Evolutionary conservation across 495 filamentous ascomycete species (phyloP).

Genomic region (Podospora bellae-mahoneyi): DNA sequence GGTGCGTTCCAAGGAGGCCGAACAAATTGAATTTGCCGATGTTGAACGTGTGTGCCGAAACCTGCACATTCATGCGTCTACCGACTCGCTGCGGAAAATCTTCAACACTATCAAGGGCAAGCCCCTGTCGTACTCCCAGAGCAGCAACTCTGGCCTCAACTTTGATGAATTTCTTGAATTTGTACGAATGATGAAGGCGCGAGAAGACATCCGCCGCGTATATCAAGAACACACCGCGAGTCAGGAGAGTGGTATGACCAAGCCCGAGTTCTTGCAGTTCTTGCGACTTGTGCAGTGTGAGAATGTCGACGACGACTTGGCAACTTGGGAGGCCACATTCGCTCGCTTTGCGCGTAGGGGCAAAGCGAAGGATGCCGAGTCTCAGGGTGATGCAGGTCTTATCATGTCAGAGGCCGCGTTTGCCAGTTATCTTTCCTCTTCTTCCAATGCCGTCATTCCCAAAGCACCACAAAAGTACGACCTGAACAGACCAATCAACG

Average conservation of each 20-base stretch:
- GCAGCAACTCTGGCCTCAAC: conserved; percentile 58
- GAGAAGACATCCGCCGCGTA: conserved; percentile 72
- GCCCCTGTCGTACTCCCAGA: conserved; percentile 20
- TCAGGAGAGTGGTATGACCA: conserved; percentile 58
- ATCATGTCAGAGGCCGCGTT: conserved; percentile 74
- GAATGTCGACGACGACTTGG: conserved; percentile 61
- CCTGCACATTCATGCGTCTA: conserved; percentile 83
- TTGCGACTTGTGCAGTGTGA: conserved; percentile 70
- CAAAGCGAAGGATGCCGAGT: conserved; percentile 49
- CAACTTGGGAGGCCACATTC: conserved; percentile 71
- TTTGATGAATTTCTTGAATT: conserved; percentile 79
- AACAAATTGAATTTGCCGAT: conserved; percentile 68
- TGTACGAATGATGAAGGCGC: conserved; percentile 72
- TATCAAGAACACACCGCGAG: conserved; percentile 55
- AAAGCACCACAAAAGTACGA: conserved; percentile 53
- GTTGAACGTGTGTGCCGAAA: conserved; percentile 80
- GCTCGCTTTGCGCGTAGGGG: conserved; percentile 66
- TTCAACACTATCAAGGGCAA: conserved; percentile 69
- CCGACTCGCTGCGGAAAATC: conserved; percentile 66
- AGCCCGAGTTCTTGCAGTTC: conserved; percentile 71
- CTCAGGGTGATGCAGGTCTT: conserved; percentile 34
- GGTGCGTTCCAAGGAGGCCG: conserved; percentile 55
- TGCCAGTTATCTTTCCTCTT: conserved; percentile 70
- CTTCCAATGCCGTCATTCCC: conserved; percentile 61
- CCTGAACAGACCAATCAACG: conserved; percentile 83